Percentiles rank a stretch among this genome's conserved stretches.
Conservation (phyloP, 108 stramenopile species). For the Epithemia pelagica region DNA sequence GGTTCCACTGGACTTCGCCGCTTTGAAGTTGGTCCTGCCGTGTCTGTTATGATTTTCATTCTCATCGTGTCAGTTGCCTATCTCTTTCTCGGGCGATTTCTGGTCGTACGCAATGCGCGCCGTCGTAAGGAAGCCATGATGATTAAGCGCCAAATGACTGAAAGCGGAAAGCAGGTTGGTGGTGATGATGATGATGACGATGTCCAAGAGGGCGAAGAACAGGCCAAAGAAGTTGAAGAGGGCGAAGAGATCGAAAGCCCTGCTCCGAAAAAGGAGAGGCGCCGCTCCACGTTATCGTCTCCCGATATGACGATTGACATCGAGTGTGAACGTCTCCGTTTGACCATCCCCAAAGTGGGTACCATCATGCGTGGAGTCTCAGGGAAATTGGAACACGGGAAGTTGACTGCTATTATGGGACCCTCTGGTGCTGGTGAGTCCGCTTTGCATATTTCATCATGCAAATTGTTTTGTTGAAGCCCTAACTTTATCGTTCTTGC, state of each 20-base stretch:
- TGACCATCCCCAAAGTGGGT: constrained; percentile 16
- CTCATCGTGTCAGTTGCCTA: not conserved
- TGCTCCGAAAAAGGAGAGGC: not conserved
- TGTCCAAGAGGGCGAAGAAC: not conserved
- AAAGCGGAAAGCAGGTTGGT: not conserved
- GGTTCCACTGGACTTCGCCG: not conserved
- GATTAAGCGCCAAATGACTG: not conserved
- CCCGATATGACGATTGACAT: constrained; percentile 7
- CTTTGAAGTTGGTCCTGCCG: not conserved
- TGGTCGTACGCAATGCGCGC: not conserved
- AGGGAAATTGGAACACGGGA: constrained; percentile 16
- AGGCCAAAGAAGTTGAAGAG: not conserved
- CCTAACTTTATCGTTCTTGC: too few relatives aligned
- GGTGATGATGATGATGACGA: not conserved
- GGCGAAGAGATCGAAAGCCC: not conserved
- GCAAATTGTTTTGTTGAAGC: too few relatives aligned
- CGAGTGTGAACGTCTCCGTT: constrained; percentile 9
- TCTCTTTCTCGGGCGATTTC: not conserved
- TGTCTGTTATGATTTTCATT: not conserved
- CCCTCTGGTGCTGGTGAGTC: constrained; percentile 13
- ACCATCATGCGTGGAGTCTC: constrained; percentile 20
- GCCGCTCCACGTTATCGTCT: not conserved
- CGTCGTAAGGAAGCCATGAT: not conserved
- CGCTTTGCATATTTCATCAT: too few relatives aligned
- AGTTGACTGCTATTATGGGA: constrained; percentile 14